These are phyloP conservation scores for Zasmidium cellare DNA, from an alignment of 2,329 filamentous ascomycete species.

Conservation along the genomic window DNA sequence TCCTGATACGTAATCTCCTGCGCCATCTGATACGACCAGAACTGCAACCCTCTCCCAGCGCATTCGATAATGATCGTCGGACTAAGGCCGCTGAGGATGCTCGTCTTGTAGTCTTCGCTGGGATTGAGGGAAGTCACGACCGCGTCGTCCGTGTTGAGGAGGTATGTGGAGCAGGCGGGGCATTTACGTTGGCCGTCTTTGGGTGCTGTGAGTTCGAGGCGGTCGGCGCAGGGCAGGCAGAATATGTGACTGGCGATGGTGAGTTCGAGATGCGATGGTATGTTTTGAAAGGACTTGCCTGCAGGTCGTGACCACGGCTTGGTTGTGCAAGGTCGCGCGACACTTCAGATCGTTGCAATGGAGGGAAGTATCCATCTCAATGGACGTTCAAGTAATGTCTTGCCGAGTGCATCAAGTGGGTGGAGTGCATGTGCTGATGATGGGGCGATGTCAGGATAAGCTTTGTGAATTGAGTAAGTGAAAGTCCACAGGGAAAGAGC, in stretches of 20 bases:
- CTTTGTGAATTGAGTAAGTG: neutral
- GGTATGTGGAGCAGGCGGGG: slow-evolving; percentile 70
- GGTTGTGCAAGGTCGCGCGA: slow-evolving; percentile 64
- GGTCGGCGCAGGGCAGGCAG: slow-evolving; percentile 72
- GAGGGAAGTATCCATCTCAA: slow-evolving; percentile 69
- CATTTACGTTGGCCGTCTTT: slow-evolving; percentile 60
- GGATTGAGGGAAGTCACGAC: slow-evolving; percentile 71
- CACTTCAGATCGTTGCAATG: slow-evolving; percentile 82
- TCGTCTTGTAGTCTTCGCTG: slow-evolving; percentile 87
- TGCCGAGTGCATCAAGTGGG: neutral
- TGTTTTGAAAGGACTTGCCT: slow-evolving; percentile 55
- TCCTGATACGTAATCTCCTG: slow-evolving; percentile 85
- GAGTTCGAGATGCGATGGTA: neutral
- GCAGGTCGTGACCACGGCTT: slow-evolving; percentile 85
- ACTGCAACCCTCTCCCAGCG: slow-evolving; percentile 73
- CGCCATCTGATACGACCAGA: slow-evolving; percentile 83
- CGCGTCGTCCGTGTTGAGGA: slow-evolving; percentile 73
- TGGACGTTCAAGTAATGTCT: neutral
- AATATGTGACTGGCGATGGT: slow-evolving; percentile 71
- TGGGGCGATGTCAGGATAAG: neutral
- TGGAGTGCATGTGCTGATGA: neutral
- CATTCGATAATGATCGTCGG: slow-evolving; percentile 85
- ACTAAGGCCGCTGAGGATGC: slow-evolving; percentile 76
- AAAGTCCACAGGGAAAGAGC: neutral
- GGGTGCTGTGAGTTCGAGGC: slow-evolving; percentile 59